phyloP scores from a whole-genome alignment of 352 stramenopile genomes.

The Phytopythium litorale region DNA sequence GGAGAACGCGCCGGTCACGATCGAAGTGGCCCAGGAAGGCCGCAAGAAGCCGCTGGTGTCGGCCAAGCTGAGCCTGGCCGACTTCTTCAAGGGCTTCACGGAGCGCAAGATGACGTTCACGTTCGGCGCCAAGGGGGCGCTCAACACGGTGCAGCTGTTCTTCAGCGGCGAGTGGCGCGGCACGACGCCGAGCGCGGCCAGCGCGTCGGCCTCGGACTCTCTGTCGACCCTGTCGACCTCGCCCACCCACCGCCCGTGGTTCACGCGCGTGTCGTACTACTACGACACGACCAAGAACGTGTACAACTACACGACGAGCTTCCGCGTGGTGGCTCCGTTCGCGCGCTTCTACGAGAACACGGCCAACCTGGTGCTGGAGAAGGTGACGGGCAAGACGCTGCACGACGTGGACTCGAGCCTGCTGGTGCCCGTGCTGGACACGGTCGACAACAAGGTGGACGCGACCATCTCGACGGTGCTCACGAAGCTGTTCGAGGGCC shows the following conservation, averaged over 20 bases:
- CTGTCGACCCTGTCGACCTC: conserved; percentile 8
- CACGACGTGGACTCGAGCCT: conserved; percentile 49
- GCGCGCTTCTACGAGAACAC: conserved; percentile 63
- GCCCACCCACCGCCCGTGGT: conserved; percentile 48
- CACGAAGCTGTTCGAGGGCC: conserved; percentile 49
- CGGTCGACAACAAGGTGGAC: conserved; percentile 69
- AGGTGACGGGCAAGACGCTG: conserved; percentile 57
- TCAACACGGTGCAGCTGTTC: conserved; percentile 22
- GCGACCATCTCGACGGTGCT: conserved; percentile 42
- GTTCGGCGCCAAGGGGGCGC: conserved; percentile 24
- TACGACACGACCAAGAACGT: conserved; percentile 77
- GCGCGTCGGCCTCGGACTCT: conserved; percentile 1
- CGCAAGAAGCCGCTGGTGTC: conserved; percentile 37
- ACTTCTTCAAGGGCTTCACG: conserved; percentile 21
- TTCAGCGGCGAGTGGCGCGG: conserved; percentile 25
- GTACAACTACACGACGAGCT: conserved; percentile 83
- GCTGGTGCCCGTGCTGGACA: conserved; percentile 42
- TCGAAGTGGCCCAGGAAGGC: conserved; percentile 41
- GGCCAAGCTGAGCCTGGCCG: conserved; percentile 25
- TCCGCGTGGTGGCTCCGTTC: conserved; percentile 55
- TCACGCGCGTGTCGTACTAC: conserved; percentile 73
- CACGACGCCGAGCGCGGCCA: conserved; percentile 1
- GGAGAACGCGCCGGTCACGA: conserved; percentile 24
- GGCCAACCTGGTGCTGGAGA: conserved; percentile 57
- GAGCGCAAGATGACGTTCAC: conserved; percentile 40